Base-by-base conservation (phyloP, 192 early-diverging fungal genomes). In the Borealophlyctis nickersoniae region DNA sequence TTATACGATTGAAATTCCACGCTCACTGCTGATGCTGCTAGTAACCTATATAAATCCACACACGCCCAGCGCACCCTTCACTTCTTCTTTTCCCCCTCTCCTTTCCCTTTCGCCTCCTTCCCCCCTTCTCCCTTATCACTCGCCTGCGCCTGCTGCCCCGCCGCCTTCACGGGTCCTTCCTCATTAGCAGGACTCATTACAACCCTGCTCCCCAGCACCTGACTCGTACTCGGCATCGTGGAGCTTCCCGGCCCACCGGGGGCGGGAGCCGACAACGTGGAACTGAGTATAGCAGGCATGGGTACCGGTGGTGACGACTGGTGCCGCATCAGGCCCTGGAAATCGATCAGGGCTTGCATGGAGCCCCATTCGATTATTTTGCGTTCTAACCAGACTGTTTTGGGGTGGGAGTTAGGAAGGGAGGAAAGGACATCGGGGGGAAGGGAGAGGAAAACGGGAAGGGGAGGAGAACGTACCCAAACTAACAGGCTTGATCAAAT, bases 321-420 rank as follows among this genome's bases (percentile, higher is more conserved):
- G 27, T 58, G 57, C 29, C 32, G 57, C 19, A 69, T 34, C 3
- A 69, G 59, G 36, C 78, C 82, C 28, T 91, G 88, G 60, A 91
- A 88, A 69, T 95, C 91, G 57, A 95, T 93, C 26, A 95, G 72
- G 0, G 91, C 89, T 62, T 95, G 92, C 88, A 95, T 95, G 65
- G 88, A 88, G 0, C 91, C 92, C 92, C 92, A 95, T 68, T 95
- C 92, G 27, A 89, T 80, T 60, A 95, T 90, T 76, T 93, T 93
- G 48, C 85, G 81, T 70, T 87, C 86, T 26, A 95, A 76, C 92
- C 92, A 95, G 19, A 69, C 67, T 69, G 39, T 7, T 45, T 45
- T 45, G 39, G 39, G 39, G 39, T 13, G 19, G 19, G 39, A 19
- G 7, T 45, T 19, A 45, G 19, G 19, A 45, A 45, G 9, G 39